Percentiles rank a stretch among this genome's conserved stretches.
Evolutionary conservation across 1,284 basidiomycete genomes (phyloP).

Genomic region (Ustilago hordei): DNA sequence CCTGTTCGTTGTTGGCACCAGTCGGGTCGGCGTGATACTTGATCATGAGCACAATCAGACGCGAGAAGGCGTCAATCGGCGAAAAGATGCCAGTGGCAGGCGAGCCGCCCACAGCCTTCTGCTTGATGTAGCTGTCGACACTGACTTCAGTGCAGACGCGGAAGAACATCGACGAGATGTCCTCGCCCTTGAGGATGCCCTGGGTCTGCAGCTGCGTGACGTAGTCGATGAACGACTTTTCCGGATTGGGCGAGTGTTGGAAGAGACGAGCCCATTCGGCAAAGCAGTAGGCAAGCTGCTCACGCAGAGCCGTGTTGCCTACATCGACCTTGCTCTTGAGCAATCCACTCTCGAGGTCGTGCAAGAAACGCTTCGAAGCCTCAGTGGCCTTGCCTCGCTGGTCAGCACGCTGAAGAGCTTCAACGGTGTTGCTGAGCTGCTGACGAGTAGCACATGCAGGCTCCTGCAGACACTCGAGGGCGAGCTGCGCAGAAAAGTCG

Average conservation of each 20-base stretch:
- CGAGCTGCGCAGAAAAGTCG: constrained; percentile 84
- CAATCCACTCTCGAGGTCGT: constrained; percentile 75
- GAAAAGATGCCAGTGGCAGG: constrained; percentile 81
- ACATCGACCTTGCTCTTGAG: constrained; percentile 68
- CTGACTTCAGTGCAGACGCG: constrained; percentile 95
- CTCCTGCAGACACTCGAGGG: constrained; percentile 85
- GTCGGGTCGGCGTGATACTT: constrained; percentile 95
- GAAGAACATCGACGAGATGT: constrained; percentile 97
- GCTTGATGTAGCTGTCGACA: constrained; percentile 90
- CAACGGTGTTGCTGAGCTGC: constrained; percentile 85
- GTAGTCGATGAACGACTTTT: constrained; percentile 96
- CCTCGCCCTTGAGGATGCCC: constrained; percentile 95
- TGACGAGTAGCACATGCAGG: constrained; percentile 80
- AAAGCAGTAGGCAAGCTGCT: constrained; percentile 75
- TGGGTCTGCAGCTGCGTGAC: constrained; percentile 96
- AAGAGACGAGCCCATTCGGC: constrained; percentile 93
- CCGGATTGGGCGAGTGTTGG: constrained; percentile 87
- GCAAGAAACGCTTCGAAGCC: constrained; percentile 75
- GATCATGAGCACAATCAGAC: constrained; percentile 96
- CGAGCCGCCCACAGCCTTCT: constrained; percentile 81
- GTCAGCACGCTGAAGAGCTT: constrained; percentile 76
- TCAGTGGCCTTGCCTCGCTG: constrained; percentile 82
- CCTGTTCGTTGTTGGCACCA: constrained; percentile 87
- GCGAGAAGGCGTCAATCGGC: constrained; percentile 93
- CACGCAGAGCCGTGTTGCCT: constrained; percentile 70